A percentile compares a stretch with the other conserved stretches of the same genome.
Evolutionary conservation across 2,329 filamentous ascomycete genomes (phyloP).

Genomic region (Cordyceps tenuipes): DNA sequence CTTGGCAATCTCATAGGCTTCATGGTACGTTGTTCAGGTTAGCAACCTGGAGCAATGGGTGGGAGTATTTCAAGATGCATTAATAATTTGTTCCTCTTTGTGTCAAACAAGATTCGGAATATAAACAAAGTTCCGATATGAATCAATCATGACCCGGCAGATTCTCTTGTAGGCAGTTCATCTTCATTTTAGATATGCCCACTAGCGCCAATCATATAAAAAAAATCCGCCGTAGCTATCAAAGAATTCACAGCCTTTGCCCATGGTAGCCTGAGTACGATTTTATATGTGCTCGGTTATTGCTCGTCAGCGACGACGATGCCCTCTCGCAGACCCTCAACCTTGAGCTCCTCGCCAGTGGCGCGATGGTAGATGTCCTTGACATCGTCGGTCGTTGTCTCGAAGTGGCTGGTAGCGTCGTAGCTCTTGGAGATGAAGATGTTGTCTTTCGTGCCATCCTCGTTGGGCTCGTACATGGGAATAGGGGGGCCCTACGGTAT

Average conservation of each 20-base stretch:
- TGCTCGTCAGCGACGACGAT: slow-evolving; percentile 65
- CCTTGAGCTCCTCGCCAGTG: slow-evolving; percentile 75
- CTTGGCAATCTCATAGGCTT: not conserved
- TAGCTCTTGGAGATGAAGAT: slow-evolving; percentile 99
- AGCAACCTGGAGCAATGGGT: not conserved
- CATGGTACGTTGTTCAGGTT: too few relatives aligned
- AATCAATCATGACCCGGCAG: not conserved
- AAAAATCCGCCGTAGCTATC: slow-evolving; percentile 1
- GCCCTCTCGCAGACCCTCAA: slow-evolving; percentile 78
- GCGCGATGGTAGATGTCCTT: slow-evolving; percentile 84
- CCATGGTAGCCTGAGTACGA: not conserved
- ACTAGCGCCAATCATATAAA: not conserved
- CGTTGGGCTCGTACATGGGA: slow-evolving; percentile 84
- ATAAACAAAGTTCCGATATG: slow-evolving; percentile 5
- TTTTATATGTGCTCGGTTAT: slow-evolving; percentile 18
- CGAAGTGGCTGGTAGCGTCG: slow-evolving; percentile 95
- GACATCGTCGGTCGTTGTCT: slow-evolving; percentile 86
- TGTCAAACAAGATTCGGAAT: slow-evolving; percentile 3
- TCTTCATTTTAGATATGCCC: not conserved
- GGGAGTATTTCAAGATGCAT: not conserved
- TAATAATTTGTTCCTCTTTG: not conserved
- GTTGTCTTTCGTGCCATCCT: slow-evolving; percentile 75
- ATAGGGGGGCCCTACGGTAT: slow-evolving; percentile 63
- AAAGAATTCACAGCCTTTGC: not conserved
- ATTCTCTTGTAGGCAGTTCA: not conserved